Conservation (phyloP, 768 basidiomycete species). For the Fomitopsis pulvina region DNA sequence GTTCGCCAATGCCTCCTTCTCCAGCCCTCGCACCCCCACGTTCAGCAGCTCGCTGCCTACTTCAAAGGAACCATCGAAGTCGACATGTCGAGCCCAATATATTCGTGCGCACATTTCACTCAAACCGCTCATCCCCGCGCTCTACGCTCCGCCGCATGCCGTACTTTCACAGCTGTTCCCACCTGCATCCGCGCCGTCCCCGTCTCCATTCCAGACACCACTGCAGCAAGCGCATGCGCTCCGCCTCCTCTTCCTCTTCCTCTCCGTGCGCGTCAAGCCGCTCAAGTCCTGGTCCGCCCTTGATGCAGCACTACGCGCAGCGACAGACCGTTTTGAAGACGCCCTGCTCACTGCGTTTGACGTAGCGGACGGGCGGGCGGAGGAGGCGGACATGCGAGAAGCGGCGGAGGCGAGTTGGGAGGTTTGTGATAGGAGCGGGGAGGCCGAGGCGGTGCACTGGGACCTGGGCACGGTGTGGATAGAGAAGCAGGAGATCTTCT, state of each 20-base stretch:
- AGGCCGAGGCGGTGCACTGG: slow-evolving; percentile 34
- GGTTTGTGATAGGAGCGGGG: slow-evolving; percentile 46
- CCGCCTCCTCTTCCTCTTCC: slow-evolving; percentile 65
- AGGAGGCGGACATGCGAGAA: slow-evolving; percentile 75
- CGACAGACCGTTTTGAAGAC: slow-evolving; percentile 87
- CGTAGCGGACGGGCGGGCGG: slow-evolving; percentile 62
- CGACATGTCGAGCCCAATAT: slow-evolving; percentile 48
- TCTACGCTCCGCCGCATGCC: slow-evolving; percentile 59
- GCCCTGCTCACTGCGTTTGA: slow-evolving; percentile 85
- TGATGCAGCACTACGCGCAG: slow-evolving; percentile 59
- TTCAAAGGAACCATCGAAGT: slow-evolving; percentile 25
- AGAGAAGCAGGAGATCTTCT: slow-evolving; percentile 92
- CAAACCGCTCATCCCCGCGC: slow-evolving; percentile 47
- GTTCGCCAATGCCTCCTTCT: slow-evolving; percentile 23
- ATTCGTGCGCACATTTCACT: slow-evolving; percentile 61
- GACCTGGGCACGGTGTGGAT: slow-evolving; percentile 95
- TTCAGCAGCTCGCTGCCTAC: not conserved
- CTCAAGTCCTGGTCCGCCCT: slow-evolving; percentile 60
- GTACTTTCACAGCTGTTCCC: slow-evolving; percentile 39
- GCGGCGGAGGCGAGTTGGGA: slow-evolving; percentile 85
- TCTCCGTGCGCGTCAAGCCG: slow-evolving; percentile 67
- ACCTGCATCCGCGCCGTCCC: slow-evolving; percentile 21
- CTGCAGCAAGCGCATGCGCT: slow-evolving; percentile 61
- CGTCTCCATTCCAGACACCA: slow-evolving; percentile 28
- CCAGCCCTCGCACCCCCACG: slow-evolving; percentile 21